Conservation (phyloP, 305 asterid species). For the Coffea humblotiana region DNA sequence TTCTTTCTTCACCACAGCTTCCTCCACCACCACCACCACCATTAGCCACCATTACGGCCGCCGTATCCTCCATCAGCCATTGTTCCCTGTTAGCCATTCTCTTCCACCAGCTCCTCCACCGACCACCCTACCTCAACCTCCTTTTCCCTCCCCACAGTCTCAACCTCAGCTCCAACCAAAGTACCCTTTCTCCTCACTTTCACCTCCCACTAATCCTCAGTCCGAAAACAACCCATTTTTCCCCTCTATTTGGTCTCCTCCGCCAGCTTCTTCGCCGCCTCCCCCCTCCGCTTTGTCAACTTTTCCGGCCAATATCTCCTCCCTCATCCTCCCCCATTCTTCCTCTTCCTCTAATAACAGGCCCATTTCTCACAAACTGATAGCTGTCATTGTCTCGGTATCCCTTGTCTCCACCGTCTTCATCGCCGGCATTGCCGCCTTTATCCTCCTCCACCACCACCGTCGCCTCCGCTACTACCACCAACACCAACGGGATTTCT, state of each 20-base stretch:
- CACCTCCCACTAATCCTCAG: slow-evolving; percentile 34
- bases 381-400: slow-evolving; percentile 48
- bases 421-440: slow-evolving; percentile 47
- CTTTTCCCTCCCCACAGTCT: slow-evolving; percentile 53
- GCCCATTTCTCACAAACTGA: slow-evolving; percentile 50
- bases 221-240: slow-evolving; percentile 53
- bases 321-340: slow-evolving; percentile 50
- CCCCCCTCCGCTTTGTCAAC: slow-evolving; percentile 46
- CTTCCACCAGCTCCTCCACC: slow-evolving; percentile 17
- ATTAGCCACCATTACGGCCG: slow-evolving; percentile 7
- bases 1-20: neutral
- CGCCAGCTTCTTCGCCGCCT: slow-evolving; percentile 53
- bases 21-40: slow-evolving; percentile 12
- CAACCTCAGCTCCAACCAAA: slow-evolving; percentile 41
- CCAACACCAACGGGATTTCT: slow-evolving; percentile 1
- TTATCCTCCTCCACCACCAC: slow-evolving; percentile 46
- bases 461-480: slow-evolving; percentile 13
- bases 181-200: slow-evolving; percentile 50
- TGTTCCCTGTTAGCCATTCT: slow-evolving; percentile 12
- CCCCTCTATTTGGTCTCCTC: slow-evolving; percentile 57
- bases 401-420: slow-evolving; percentile 55
- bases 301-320: slow-evolving; percentile 71
- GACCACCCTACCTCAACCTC: slow-evolving; percentile 69
- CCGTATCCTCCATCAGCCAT: slow-evolving; percentile 25
- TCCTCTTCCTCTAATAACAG: slow-evolving; percentile 42